Percentiles rank a stretch among this genome's conserved stretches.
These are phyloP conservation scores for Saturnispora mendoncae DNA, from an alignment of 805 yeast species.

Conservation along the genomic window DNA sequence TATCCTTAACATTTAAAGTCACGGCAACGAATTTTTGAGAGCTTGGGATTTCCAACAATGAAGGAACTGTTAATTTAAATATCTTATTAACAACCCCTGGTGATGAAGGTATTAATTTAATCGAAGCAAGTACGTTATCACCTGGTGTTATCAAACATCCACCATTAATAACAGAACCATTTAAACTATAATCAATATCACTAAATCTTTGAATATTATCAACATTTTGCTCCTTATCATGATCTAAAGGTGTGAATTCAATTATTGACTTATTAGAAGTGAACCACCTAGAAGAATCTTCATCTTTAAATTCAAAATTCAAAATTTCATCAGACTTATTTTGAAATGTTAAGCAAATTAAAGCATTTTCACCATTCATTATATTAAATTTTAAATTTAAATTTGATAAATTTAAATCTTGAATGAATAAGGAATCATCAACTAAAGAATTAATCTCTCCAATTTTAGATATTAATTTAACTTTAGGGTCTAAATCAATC, in stretches of 20 bases:
- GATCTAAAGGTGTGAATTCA: slow-evolving; percentile 5
- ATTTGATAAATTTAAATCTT: not conserved
- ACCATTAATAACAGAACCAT: slow-evolving; percentile 1
- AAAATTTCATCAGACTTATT: slow-evolving; percentile 32
- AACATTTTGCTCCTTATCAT: slow-evolving; percentile 6
- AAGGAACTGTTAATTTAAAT: slow-evolving; percentile 13
- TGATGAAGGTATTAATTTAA: slow-evolving; percentile 10
- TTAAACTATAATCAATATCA: slow-evolving; percentile 3
- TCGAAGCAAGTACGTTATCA: slow-evolving; percentile 5
- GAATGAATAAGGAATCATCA: slow-evolving; percentile 2
- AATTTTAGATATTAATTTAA: slow-evolving; percentile 1
- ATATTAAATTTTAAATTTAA: not conserved
- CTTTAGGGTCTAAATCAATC: slow-evolving; percentile 32
- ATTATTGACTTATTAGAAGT: slow-evolving; percentile 14
- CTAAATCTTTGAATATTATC: slow-evolving; percentile 6
- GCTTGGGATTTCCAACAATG: slow-evolving; percentile 9
- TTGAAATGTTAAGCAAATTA: slow-evolving; percentile 22
- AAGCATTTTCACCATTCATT: slow-evolving; percentile 11
- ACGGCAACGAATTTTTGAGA: slow-evolving; percentile 17
- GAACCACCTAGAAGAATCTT: slow-evolving; percentile 19
- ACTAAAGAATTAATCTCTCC: not conserved
- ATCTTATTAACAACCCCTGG: slow-evolving; percentile 15
- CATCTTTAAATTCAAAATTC: slow-evolving; percentile 31
- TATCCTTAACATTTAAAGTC: slow-evolving; percentile 18
- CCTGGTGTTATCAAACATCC: slow-evolving; percentile 5